Percentiles rank a stretch among this genome's conserved stretches.
Evolutionary conservation across 495 filamentous ascomycete species (phyloP).

Genomic region (Parathielavia appendiculata): DNA sequence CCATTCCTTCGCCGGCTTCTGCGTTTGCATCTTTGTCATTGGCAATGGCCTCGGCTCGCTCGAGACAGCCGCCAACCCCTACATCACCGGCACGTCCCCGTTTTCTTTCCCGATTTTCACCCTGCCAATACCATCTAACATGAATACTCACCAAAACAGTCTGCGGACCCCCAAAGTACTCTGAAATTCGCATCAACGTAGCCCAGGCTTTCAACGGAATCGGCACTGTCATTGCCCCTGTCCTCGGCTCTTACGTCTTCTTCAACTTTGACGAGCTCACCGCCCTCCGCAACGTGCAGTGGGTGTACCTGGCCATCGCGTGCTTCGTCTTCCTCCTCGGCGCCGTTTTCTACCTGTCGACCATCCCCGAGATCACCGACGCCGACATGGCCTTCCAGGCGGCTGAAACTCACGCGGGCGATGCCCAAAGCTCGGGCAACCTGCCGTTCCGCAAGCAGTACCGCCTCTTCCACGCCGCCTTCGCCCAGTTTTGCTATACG

Average conservation of each 20-base stretch:
- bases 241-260: constrained; percentile 63
- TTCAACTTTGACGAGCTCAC: constrained; percentile 53
- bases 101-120: neutral
- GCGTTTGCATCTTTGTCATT: constrained; percentile 65
- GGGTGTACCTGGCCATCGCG: constrained; percentile 70
- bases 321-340: constrained; percentile 62
- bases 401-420: constrained; percentile 40
- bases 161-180: constrained; percentile 63
- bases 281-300: constrained; percentile 59
- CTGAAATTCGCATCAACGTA: constrained; percentile 65
- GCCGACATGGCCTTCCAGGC: constrained; percentile 58
- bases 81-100: constrained; percentile 19
- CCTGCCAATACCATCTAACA: neutral
- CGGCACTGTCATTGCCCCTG: constrained; percentile 56
- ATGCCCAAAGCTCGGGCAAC: constrained; percentile 27
- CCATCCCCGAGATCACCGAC: constrained; percentile 69
- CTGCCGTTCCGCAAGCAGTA: constrained; percentile 58
- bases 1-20: constrained; percentile 63
- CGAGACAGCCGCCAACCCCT: constrained; percentile 62
- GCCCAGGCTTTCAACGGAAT: constrained; percentile 65
- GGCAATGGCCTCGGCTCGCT: constrained; percentile 62
- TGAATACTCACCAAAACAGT: constrained; percentile 19
- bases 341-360: constrained; percentile 57
- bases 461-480: constrained; percentile 59
- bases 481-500: constrained; percentile 67